phyloP scores from a whole-genome alignment of 306 rosid species.

The Ammopiptanthus mongolicus region DNA sequence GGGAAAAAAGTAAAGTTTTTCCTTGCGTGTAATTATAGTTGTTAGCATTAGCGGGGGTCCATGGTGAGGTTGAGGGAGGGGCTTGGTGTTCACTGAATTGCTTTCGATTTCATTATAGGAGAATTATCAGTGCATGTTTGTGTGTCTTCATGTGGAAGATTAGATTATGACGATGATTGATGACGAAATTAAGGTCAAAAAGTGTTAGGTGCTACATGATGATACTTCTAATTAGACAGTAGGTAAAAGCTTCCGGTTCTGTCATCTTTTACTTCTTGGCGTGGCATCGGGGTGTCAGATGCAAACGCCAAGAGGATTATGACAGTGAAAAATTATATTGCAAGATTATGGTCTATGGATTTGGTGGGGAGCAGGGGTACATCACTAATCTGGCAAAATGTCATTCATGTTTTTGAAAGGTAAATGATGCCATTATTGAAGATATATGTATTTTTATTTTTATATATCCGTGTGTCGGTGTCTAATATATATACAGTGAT shows the following conservation, averaged over 20 bases:
- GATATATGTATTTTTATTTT: not conserved
- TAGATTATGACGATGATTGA: slow-evolving; percentile 38
- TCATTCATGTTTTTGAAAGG: slow-evolving; percentile 8
- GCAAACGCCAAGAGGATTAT: slow-evolving; percentile 30
- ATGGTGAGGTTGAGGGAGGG: not conserved
- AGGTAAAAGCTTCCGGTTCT: slow-evolving; percentile 18
- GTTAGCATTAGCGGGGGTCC: not conserved
- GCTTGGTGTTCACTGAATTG: slow-evolving; percentile 23
- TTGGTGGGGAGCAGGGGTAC: slow-evolving; percentile 30
- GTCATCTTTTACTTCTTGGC: slow-evolving; percentile 31
- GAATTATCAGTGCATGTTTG: slow-evolving; percentile 36
- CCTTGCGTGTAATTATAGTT: not conserved
- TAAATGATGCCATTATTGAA: slow-evolving; percentile 2
- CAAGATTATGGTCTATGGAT: slow-evolving; percentile 14
- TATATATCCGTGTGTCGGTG: not conserved
- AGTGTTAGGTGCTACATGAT: slow-evolving; percentile 12
- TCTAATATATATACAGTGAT: not conserved
- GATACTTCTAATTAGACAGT: not conserved
- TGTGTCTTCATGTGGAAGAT: slow-evolving; percentile 39
- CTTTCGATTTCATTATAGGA: slow-evolving; percentile 26
- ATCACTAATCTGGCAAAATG: slow-evolving; percentile 10
- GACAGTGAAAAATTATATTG: slow-evolving; percentile 17
- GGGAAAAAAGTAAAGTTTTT: not conserved
- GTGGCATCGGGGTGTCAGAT: slow-evolving; percentile 28
- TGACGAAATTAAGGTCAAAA: slow-evolving; percentile 34